phyloP scores from a whole-genome alignment of 495 filamentous ascomycete genomes.

The Daldinia grandis region DNA sequence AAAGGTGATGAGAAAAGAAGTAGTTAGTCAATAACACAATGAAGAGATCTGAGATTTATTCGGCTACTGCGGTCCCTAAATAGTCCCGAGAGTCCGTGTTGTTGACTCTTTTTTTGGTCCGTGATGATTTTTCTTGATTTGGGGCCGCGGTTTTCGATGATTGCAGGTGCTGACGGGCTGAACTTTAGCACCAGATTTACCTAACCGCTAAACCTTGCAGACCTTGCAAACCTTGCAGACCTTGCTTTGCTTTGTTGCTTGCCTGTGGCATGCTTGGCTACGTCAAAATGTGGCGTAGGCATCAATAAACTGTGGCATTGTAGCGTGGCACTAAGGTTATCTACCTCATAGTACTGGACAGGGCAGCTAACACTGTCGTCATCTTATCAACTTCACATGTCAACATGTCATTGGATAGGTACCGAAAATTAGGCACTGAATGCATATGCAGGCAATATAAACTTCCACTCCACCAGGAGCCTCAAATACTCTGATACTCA shows the following conservation, averaged over 20 bases:
- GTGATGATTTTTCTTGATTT: slow-evolving; percentile 10
- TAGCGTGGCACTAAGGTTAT: no score
- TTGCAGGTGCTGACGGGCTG: neutral
- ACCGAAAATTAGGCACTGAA: neutral
- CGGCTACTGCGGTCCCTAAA: neutral
- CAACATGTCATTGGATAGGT: neutral
- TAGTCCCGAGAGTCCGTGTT: neutral
- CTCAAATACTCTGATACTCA: no score
- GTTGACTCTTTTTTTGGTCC: slow-evolving; percentile 4
- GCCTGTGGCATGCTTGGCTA: slow-evolving; percentile 23
- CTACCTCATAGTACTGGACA: no score
- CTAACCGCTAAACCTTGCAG: neutral
- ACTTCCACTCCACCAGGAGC: neutral
- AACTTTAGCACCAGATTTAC: neutral
- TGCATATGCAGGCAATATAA: slow-evolving; percentile 1
- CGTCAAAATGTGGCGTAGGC: slow-evolving; percentile 38
- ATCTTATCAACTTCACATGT: slow-evolving; percentile 14
- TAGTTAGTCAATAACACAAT: neutral
- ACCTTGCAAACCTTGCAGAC: neutral
- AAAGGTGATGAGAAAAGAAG: neutral
- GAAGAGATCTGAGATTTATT: no score
- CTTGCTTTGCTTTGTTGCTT: neutral
- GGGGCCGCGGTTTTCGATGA: slow-evolving; percentile 1
- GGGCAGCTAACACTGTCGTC: no score
- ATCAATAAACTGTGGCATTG: slow-evolving; percentile 17